Evolutionary conservation across 202 grass and related monocot species (phyloP).

Genomic region (Setaria viridis): DNA sequence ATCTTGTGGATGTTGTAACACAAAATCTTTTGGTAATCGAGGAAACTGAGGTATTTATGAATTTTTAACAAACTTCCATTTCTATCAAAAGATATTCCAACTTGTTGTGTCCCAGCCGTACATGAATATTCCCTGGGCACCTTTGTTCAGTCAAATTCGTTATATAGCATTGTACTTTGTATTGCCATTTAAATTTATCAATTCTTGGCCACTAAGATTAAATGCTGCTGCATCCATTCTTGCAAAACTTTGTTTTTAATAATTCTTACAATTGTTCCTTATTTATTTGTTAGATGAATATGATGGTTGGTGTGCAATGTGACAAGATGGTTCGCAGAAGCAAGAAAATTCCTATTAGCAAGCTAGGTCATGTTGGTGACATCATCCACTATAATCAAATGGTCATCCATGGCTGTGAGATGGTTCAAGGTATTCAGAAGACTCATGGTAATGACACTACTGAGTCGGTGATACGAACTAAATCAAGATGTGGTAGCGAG

Average conservation of each 20-base stretch:
- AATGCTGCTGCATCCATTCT: not conserved
- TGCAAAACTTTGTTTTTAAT: not conserved
- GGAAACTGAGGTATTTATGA: slow-evolving; percentile 2
- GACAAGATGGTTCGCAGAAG: slow-evolving; percentile 18
- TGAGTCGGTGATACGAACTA: slow-evolving; percentile 2
- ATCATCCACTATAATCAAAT: slow-evolving; percentile 20
- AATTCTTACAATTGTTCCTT: not conserved
- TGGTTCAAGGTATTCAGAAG: slow-evolving; percentile 30
- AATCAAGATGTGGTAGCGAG: slow-evolving; percentile 37
- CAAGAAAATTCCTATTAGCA: slow-evolving; percentile 1
- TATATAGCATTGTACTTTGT: not conserved
- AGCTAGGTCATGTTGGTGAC: slow-evolving; percentile 5
- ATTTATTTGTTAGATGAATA: not conserved
- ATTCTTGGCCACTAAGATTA: not conserved
- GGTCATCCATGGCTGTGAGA: not conserved
- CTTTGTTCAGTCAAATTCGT: slow-evolving; percentile 7
- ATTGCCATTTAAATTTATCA: not conserved
- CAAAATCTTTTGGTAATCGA: not conserved
- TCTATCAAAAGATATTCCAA: not conserved
- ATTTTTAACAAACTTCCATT: not conserved
- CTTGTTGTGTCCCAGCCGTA: not conserved
- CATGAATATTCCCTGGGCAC: not conserved
- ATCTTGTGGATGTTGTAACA: not conserved
- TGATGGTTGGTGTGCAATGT: not conserved
- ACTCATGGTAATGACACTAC: not conserved